Base-by-base conservation (phyloP, 2,329 filamentous ascomycete species). In the Anthostomella pinea region DNA sequence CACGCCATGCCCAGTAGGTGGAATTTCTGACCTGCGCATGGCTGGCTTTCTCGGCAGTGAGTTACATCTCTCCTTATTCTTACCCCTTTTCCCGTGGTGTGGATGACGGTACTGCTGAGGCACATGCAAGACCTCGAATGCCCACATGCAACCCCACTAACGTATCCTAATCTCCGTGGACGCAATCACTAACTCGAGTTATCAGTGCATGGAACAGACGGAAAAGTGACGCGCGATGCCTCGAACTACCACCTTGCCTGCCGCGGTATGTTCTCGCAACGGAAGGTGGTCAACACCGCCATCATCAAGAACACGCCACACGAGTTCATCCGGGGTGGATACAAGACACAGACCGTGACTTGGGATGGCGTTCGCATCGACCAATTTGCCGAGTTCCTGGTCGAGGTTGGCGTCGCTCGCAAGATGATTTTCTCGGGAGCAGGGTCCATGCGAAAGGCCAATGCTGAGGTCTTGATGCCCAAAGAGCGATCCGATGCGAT, bases 261-360 rank as follows among this genome's bases (percentile, higher is more conserved):
- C n/a, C n/a, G n/a, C n/a, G 26, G 21, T 7, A 30, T 18, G 4
- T 24, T 27, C 16, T 20, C 32, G 4, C 23, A 23, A 20, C 4
- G 6, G 11, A 24, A 26, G 8, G 35, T 13, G 6, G 25, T 41
- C 30, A 51, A 39, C 35, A 8, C 33, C 18, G 37, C 25, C 7
- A 40, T 50, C 19, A 15, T 50, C 13, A 27, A 22, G 26, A 46
- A 48, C 30, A 50, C 48, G 5, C 46, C 46, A 5, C 46, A 51
- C 32, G 35, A 37, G 13, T 50, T 51, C 36, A 48, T 51, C 10
- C 39, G 41, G 3, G 48, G 48, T 9, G 48, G 48, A 15, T 50
- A 43, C 33, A 50, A 43, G 32, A 9, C 35, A 3, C 33, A 33
- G 28, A 45, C 44, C 4, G 20, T 20, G 0, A 39, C 33, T 2